Percentiles rank a stretch among this genome's conserved stretches.
Conservation (phyloP, 371 early-diverging fungal genomes). For the Apophysomyces sp. region DNA sequence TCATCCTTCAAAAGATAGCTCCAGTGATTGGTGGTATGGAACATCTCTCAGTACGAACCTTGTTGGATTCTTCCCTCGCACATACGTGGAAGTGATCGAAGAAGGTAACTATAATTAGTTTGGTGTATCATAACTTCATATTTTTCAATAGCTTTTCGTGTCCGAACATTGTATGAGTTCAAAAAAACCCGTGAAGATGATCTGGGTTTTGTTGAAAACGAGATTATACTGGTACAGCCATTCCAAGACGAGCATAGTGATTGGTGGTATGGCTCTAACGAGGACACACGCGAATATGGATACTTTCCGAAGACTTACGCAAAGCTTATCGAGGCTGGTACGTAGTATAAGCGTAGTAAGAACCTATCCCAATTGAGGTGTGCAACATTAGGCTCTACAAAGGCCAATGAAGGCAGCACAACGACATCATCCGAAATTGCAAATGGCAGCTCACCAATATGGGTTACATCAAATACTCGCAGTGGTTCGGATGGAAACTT, state of each 20-base stretch:
- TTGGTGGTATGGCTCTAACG: conserved; percentile 49
- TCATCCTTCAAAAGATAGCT: conserved; percentile 52
- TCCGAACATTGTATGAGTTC: conserved; percentile 44
- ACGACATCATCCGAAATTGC: no score
- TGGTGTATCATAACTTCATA: background rate
- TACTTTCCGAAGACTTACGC: conserved; percentile 46
- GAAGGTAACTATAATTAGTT: conserved; percentile 23
- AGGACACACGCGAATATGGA: conserved; percentile 35
- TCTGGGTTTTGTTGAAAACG: conserved; percentile 42
- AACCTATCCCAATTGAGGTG: background rate
- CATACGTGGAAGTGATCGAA: conserved; percentile 45
- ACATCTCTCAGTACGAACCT: conserved; percentile 30
- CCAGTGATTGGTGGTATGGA: conserved; percentile 52
- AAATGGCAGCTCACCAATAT: background rate
- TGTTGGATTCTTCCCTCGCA: conserved; percentile 46
- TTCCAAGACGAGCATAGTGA: conserved; percentile 49
- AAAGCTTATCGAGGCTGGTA: conserved; percentile 33
- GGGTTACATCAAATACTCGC: background rate
- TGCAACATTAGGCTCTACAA: background rate
- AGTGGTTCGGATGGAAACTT: conserved; percentile 1
- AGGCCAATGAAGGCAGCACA: background rate
- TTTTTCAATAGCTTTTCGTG: conserved; percentile 35
- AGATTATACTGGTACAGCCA: conserved; percentile 47
- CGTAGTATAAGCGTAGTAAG: background rate
- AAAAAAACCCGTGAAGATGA: conserved; percentile 43